Base-by-base conservation (phyloP, 129 eudicot genomes). In the Sambucus nigra region DNA sequence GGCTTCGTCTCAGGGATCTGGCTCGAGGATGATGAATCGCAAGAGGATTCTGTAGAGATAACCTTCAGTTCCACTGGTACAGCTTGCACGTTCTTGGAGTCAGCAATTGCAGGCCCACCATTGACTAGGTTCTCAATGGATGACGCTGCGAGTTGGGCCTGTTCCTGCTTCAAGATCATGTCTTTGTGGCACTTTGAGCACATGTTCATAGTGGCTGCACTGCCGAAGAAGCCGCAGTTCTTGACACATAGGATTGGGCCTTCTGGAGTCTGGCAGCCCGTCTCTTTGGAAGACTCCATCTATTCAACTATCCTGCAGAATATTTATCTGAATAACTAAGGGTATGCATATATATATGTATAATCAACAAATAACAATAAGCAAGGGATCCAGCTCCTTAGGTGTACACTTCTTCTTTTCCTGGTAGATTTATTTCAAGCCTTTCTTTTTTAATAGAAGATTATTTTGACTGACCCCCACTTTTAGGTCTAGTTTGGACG, bases 161-260 rank as follows among this genome's bases (percentile, higher is more conserved):
- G 81, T 50, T 83, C 84, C 66, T 83, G 79, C 52, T 83, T 79
- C 63, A 83, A 49, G n/a, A 79, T 51, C 45, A 75, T 14, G 69
- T 73, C 87, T 47, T 79, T 83, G 87, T 79, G 83, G 59, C 94
- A 83, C 51, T 83, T 83, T 53, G 94, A 83, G 65, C 94, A 83
- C 94, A 83, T 79, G 55, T 83, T 83, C 94, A 83, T 83, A 51
- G 82, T 83, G 9, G 84, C 74, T 5, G 86, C 72, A 38, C 81
- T 79, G 44, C 94, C 94, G 17, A 79, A 83, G 67, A 83, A 83
- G 53, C 88, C 94, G 57, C 94, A 83, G 72, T 79, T 79, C 66
- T 79, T 83, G 27, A 70, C 59, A 25, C 94, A 83, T 14, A 83
- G 52, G 35, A 59, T 59, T 11, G 94, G 87, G 29, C 83, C 87